Percentiles rank a stretch among this genome's conserved stretches.
These are phyloP conservation scores for Blastocystis hominis DNA, from an alignment of 352 stramenopile genomes.

Conservation along the genomic window DNA sequence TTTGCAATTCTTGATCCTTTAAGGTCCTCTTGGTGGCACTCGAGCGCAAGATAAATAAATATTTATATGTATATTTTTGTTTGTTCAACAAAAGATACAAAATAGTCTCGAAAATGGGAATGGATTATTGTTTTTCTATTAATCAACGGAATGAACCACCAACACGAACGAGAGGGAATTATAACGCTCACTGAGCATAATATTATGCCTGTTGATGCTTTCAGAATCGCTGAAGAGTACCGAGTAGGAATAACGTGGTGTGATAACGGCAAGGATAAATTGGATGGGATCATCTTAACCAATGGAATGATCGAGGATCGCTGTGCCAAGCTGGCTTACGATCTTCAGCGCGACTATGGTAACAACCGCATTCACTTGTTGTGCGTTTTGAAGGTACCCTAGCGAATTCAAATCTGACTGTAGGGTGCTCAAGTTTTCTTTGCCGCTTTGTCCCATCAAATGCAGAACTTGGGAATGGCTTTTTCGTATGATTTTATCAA, in stretches of 20 bases:
- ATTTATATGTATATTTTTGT: no score
- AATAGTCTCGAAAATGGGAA: no score
- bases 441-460: constrained; percentile 10
- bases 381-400: constrained; percentile 76
- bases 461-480: constrained; percentile 67
- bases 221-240: constrained; percentile 27
- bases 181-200: neutral
- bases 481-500: constrained; percentile 86
- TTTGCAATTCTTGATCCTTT: no score
- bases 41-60: no score
- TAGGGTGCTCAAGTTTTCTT: constrained; percentile 60
- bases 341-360: constrained; percentile 78
- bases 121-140: no score
- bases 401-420: neutral
- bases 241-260: neutral
- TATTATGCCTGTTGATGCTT: constrained; percentile 2
- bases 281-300: constrained; percentile 37
- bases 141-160: neutral
- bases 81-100: no score
- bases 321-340: constrained; percentile 78
- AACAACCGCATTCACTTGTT: constrained; percentile 78
- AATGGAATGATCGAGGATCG: constrained; percentile 77
- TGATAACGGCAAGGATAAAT: neutral
- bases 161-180: constrained; percentile 36
- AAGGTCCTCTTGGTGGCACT: no score